Evolutionary conservation across 495 filamentous ascomycete genomes (phyloP), one percentile per base, ranked within the genome.

Genomic region (Talaromyces proteolyticus): DNA sequence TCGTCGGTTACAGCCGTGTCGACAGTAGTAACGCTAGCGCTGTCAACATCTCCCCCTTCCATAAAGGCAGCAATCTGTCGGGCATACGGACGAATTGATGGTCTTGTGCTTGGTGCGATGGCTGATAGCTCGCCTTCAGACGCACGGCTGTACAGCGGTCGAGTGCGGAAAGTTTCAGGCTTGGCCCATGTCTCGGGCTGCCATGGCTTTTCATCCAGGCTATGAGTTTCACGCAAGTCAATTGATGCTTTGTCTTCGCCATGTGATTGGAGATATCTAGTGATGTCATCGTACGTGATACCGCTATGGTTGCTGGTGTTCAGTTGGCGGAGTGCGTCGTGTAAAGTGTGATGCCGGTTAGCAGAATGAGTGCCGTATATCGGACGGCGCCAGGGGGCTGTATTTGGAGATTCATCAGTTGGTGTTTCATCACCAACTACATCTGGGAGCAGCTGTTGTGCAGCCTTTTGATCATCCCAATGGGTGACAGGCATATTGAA

Each of bases 41-140:
- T 24, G 34, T 11, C 26, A 14, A 14, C 19, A n/a, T 16, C 38
- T 10, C 5, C 38, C 18, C 36, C 21, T 21, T 29, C 47, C 29
- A 49, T 49, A 11, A 49, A 49, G 3, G 47, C 47, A 23, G 47
- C 37, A 3, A 36, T 36, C 19, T 36, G 21, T 8, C 38, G 29
- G n/a, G 38, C 47, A 41, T 39, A 49, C 20, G 47, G 47, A 17
- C 47, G 47, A 49, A 49, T 49, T 10, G 47, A 49, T 20, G 47
- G 29, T 18, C 47, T 34, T 8, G 47, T 49, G 19, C 47, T 49
- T 11, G 47, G 47, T 6, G 47, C 47, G 24, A 10, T 49, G 5
- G 37, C 40, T 4, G 47, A 49, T 1, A 49, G 47, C 4, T 49
- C 38, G n/a, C 47, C 38, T 25, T 49, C 20, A 11, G 47, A 49